Base-by-base conservation (phyloP, 2,329 filamentous ascomycete species). In the Pseudogymnoascus verrucosus region DNA sequence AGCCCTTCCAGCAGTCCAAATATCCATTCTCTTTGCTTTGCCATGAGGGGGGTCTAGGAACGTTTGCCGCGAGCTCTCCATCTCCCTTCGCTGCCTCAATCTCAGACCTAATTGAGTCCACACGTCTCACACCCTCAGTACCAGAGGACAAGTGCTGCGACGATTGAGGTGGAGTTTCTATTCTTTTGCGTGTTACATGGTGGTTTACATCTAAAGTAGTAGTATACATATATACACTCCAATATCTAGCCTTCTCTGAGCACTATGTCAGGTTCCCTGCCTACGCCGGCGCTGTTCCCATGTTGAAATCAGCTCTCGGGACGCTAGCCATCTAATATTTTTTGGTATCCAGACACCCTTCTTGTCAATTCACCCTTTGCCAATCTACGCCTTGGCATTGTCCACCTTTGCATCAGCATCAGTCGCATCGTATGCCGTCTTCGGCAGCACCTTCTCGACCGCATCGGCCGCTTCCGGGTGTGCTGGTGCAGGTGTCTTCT, bases 141-240 rank as follows among this genome's bases (percentile, higher is more conserved):
- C n/a, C 21, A 8, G 23, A 7, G 5, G 3, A 47, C 44, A 47
- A 26, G 11, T 14, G 21, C 12, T 8, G 21, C 23, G 28, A n/a
- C 28, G 2, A 28, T 51, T 2, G 44, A 54, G 47, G 47, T 54
- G 47, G 47, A 31, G 47, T 54, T 54, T 54, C 47, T 54, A 54
- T 54, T 54, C 47, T 54, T 31, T 54, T 54, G n/a, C 47, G 28
- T 54, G 47, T 8, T 54, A 54, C 47, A 54, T 54, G 47, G 47
- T 54, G 26, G 47, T 54, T 26, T 54, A 54, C 47, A 54, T 31
- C 47, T 54, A 54, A 54, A n/a, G 26, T 54, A 54, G 47, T 54
- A 54, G 47, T 54, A 54, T 54, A 54, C 47, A 54, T 54, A 54
- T 54, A 54, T 54, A 54, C 47, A 54, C 47, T 54, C 47, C 47